Evolutionary conservation across 176 grass and related monocot genomes (phyloP).

Genomic region (Ananas comosus): DNA sequence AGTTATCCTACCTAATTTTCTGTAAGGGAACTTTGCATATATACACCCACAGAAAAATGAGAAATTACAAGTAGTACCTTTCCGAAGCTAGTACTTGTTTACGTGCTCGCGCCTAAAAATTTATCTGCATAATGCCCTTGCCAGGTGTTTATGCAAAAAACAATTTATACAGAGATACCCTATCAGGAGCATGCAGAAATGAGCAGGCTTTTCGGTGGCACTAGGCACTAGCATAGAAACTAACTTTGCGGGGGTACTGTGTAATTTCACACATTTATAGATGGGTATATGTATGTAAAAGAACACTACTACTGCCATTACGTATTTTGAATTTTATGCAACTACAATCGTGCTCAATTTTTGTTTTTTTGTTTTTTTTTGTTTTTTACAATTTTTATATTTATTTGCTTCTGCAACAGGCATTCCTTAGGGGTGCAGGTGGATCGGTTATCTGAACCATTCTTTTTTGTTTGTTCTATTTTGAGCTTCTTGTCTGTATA

Average conservation of each 20-base stretch:
- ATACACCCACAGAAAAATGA: neutral
- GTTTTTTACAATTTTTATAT: neutral
- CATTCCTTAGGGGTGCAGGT: constrained; percentile 66
- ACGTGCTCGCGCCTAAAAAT: too few species aligned
- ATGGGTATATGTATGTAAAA: too few species aligned
- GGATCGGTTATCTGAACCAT: constrained; percentile 46
- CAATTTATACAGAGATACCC: too few species aligned
- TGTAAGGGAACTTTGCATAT: neutral
- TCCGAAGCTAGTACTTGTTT: too few species aligned
- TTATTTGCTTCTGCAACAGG: constrained; percentile 38
- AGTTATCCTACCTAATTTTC: neutral
- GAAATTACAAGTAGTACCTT: neutral
- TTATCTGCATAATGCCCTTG: too few species aligned
- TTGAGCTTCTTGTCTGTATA: constrained; percentile 1
- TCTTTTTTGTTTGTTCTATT: constrained; percentile 20
- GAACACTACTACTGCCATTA: too few species aligned
- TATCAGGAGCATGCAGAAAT: too few species aligned
- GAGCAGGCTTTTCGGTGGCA: too few species aligned
- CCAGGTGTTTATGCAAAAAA: too few species aligned
- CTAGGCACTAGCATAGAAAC: too few species aligned
- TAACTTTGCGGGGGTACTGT: too few species aligned
- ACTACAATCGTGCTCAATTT: neutral
- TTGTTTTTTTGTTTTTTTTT: neutral
- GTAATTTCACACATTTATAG: too few species aligned
- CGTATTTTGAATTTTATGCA: neutral